These are phyloP conservation scores for Penicillium longicatenatum DNA, from an alignment of 495 filamentous ascomycete species.

Conservation along the genomic window DNA sequence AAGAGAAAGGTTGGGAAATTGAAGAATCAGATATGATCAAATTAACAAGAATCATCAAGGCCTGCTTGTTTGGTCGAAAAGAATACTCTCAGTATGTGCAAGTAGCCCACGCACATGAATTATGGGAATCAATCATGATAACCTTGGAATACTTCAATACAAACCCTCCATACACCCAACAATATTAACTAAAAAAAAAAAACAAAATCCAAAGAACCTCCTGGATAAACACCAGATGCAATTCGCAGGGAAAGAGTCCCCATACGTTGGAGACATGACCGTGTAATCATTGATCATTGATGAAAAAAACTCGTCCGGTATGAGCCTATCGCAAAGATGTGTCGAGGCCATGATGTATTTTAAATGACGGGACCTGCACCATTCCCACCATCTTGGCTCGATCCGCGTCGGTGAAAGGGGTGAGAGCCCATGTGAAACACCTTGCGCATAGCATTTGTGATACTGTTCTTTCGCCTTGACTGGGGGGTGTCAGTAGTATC, in stretches of 20 bases:
- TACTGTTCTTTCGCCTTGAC: conserved; percentile 37
- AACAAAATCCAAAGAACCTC: neutral
- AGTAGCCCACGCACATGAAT: conserved; percentile 11
- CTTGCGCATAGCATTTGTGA: conserved; percentile 47
- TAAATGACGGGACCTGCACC: conserved; percentile 16
- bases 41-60: conserved; percentile 13
- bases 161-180: conserved; percentile 7
- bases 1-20: neutral
- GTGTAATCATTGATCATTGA: conserved; percentile 1
- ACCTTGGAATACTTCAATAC: neutral
- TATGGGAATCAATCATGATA: conserved; percentile 6
- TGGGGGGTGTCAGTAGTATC: conserved; percentile 21
- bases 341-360: neutral
- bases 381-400: conserved; percentile 31
- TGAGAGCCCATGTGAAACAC: conserved; percentile 38
- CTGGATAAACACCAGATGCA: conserved; percentile 4
- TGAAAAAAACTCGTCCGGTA: conserved; percentile 8
- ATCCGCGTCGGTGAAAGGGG: conserved; percentile 45
- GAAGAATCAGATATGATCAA: conserved; percentile 1
- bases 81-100: neutral
- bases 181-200: conserved; percentile 12
- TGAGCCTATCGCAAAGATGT: neutral
- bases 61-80: conserved; percentile 16
- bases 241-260: conserved; percentile 1
- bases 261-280: neutral